phyloP scores from a whole-genome alignment of 1,284 basidiomycete genomes.

The Ustilago hordei region DNA sequence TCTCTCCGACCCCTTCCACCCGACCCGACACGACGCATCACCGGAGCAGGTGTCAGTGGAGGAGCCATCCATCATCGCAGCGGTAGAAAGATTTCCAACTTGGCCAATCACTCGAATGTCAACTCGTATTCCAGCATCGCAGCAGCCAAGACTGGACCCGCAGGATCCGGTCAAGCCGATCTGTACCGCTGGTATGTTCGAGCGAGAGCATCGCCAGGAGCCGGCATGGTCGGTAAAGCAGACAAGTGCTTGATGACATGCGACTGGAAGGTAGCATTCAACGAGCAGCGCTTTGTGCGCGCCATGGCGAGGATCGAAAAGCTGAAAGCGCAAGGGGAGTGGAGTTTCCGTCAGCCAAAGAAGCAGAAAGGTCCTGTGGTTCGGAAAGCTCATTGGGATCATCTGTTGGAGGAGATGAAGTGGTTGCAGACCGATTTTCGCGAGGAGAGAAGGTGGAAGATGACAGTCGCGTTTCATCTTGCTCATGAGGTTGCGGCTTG shows the following conservation, averaged over 20 bases:
- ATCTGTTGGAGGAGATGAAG: conserved; percentile 96
- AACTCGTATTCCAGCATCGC: conserved; percentile 46
- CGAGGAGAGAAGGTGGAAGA: conserved; percentile 94
- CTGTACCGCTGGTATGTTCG: conserved; percentile 66
- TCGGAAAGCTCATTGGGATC: conserved; percentile 93
- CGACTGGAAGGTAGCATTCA: conserved; percentile 68
- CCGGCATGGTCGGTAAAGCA: conserved; percentile 67
- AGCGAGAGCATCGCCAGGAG: conserved; percentile 62
- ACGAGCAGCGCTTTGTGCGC: conserved; percentile 72
- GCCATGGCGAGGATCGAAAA: conserved; percentile 87
- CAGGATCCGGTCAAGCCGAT: conserved; percentile 58
- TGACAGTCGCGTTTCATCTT: conserved; percentile 85
- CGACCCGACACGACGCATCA: conserved; percentile 64
- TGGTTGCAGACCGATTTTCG: conserved; percentile 97
- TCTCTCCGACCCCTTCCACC: conserved; percentile 66
- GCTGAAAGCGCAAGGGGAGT: conserved; percentile 83
- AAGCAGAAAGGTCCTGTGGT: conserved; percentile 86
- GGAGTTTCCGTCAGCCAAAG: conserved; percentile 96
- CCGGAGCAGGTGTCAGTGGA: conserved; percentile 61
- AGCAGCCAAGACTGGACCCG: conserved; percentile 51
- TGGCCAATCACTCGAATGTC: conserved; percentile 29
- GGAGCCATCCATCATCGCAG: conserved; percentile 65
- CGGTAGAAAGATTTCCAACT: conserved; percentile 43
- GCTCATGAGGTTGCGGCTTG: conserved; percentile 86
- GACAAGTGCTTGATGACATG: conserved; percentile 67